Conservation (phyloP, 768 basidiomycete species). For the Macrolepiota dolichaula region DNA sequence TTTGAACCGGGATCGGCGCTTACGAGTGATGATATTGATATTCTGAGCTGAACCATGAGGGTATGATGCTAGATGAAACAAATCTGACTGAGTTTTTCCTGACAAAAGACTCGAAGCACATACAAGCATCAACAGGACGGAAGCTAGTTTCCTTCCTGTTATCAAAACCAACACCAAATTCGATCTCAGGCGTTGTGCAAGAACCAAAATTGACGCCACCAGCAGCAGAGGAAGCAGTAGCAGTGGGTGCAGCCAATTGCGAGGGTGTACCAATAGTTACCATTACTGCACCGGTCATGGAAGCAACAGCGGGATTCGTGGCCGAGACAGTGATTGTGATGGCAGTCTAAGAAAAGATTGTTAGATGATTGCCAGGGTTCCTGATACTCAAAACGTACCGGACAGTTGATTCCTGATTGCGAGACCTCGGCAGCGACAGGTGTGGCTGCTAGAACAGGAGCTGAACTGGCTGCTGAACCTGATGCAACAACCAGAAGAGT, state of each 20-base stretch:
- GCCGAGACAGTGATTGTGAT: slow-evolving; percentile 34
- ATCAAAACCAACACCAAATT: slow-evolving; percentile 57
- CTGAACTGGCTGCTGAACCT: background rate
- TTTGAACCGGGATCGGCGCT: slow-evolving; percentile 4
- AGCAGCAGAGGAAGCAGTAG: slow-evolving; percentile 17
- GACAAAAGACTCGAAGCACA: slow-evolving; percentile 5
- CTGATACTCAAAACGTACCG: slow-evolving; percentile 15
- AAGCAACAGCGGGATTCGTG: slow-evolving; percentile 22
- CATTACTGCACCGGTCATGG: slow-evolving; percentile 24
- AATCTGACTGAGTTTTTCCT: background rate
- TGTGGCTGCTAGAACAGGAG: background rate
- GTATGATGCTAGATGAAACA: slow-evolving; percentile 30
- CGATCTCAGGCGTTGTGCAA: slow-evolving; percentile 55
- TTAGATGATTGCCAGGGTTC: background rate
- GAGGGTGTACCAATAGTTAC: slow-evolving; percentile 24
- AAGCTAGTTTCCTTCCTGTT: slow-evolving; percentile 57
- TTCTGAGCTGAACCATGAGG: slow-evolving; percentile 55
- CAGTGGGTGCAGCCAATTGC: slow-evolving; percentile 17
- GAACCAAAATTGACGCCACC: slow-evolving; percentile 44
- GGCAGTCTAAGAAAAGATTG: slow-evolving; percentile 17
- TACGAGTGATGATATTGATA: slow-evolving; percentile 50
- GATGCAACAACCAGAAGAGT: background rate
- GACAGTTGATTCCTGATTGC: slow-evolving; percentile 13
- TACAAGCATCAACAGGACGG: slow-evolving; percentile 47
- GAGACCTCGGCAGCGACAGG: background rate